Evolutionary conservation across 2,329 filamentous ascomycete species (phyloP).

Genomic region (Paraphoma sp.): DNA sequence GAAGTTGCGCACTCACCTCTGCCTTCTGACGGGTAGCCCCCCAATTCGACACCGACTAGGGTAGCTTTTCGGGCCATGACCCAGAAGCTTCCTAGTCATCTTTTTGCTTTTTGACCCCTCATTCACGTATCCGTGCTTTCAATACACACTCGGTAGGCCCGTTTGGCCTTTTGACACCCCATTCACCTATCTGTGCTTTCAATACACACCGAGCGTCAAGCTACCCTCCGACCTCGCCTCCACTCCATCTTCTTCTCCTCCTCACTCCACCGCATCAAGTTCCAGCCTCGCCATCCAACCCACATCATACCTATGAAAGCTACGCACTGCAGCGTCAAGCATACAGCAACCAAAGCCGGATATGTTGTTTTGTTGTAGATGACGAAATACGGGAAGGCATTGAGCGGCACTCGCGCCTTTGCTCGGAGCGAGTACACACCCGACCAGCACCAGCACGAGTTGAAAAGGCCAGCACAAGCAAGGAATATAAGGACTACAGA

Average conservation of each 20-base stretch:
- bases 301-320: slow-evolving; percentile 11
- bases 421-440: slow-evolving; percentile 9
- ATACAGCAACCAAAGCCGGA: slow-evolving; percentile 10
- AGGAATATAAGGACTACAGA: slow-evolving; percentile 22
- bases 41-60: too few relatives aligned
- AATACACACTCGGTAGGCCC: too few relatives aligned
- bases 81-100: too few relatives aligned
- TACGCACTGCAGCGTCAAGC: slow-evolving; percentile 8
- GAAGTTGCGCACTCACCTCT: too few relatives aligned
- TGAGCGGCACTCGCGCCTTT: slow-evolving; percentile 10
- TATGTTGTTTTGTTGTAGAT: slow-evolving; percentile 11
- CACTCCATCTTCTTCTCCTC: slow-evolving; percentile 9
- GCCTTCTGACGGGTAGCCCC: too few relatives aligned
- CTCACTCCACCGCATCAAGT: slow-evolving; percentile 19
- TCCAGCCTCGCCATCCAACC: slow-evolving; percentile 12
- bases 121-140: too few relatives aligned
- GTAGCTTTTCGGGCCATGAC: too few relatives aligned
- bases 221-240: neutral
- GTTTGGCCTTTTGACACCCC: too few relatives aligned
- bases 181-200: too few relatives aligned
- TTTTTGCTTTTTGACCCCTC: too few relatives aligned
- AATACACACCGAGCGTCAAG: neutral
- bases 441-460: slow-evolving; percentile 27
- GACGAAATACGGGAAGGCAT: slow-evolving; percentile 6
- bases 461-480: slow-evolving; percentile 23